Evolutionary conservation across 2,329 filamentous ascomycete species (phyloP).

Genomic region (Fusarium longipes): DNA sequence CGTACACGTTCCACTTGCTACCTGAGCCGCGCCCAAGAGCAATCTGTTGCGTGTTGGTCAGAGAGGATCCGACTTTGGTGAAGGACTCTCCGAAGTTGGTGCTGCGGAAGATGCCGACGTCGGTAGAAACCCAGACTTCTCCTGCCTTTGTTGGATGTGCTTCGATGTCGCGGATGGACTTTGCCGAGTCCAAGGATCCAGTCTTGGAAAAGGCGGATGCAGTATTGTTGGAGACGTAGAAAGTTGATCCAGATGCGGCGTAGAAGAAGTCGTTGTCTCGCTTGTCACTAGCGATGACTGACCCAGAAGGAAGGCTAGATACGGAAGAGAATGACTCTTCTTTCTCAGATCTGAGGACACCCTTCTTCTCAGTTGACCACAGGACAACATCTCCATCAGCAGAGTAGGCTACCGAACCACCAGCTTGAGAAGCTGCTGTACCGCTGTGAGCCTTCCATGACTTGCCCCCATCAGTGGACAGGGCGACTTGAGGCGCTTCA

Average conservation of each 20-base stretch:
- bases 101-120: conserved; percentile 65
- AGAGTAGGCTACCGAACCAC: conserved; percentile 62
- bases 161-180: conserved; percentile 65
- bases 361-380: conserved; percentile 56
- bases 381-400: conserved; percentile 62
- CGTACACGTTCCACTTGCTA: conserved; percentile 59
- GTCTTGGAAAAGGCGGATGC: conserved; percentile 58
- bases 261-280: conserved; percentile 65
- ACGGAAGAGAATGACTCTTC: conserved; percentile 58
- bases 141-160: conserved; percentile 68
- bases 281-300: conserved; percentile 66
- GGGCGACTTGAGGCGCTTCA: conserved; percentile 58
- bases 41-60: conserved; percentile 57
- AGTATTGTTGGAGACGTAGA: conserved; percentile 64
- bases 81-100: conserved; percentile 63
- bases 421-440: conserved; percentile 56
- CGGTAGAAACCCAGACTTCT: conserved; percentile 68
- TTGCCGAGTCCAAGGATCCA: conserved; percentile 54
- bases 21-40: conserved; percentile 57
- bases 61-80: conserved; percentile 50
- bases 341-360: conserved; percentile 57
- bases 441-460: conserved; percentile 62
- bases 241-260: conserved; percentile 56
- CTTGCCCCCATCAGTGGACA: conserved; percentile 62
- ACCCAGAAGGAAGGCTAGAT: conserved; percentile 56